Percentiles rank a stretch among this genome's conserved stretches.
These are phyloP conservation scores for Pleoardoris graminearum DNA, from an alignment of 2,329 filamentous ascomycete species.

Conservation along the genomic window DNA sequence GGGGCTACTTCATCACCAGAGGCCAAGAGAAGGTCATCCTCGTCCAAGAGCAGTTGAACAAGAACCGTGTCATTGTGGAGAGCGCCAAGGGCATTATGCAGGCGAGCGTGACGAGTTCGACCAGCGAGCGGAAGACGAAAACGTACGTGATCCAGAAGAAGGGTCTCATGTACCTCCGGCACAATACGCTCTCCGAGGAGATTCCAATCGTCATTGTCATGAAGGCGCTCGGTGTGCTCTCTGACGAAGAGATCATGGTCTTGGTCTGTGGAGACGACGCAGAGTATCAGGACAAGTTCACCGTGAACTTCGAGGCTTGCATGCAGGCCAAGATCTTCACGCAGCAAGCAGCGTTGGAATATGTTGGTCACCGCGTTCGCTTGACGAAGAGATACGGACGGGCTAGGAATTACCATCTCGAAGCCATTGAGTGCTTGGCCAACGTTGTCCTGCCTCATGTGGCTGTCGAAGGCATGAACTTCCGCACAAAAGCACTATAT, in stretches of 20 bases:
- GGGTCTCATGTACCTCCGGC: conserved; percentile 82
- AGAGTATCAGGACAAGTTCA: conserved; percentile 90
- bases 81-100: conserved; percentile 92
- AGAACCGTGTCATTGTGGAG: conserved; percentile 98
- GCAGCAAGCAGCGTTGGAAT: conserved; percentile 93
- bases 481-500: conserved; percentile 95
- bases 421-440: conserved; percentile 88
- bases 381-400: conserved; percentile 71
- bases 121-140: conserved; percentile 96
- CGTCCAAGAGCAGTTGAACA: conserved; percentile 97
- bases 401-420: conserved; percentile 76
- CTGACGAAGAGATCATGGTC: conserved; percentile 92
- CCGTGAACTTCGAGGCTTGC: conserved; percentile 92
- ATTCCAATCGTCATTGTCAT: conserved; percentile 94
- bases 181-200: conserved; percentile 91
- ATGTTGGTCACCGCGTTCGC: conserved; percentile 75
- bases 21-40: conserved; percentile 98
- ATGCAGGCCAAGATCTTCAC: conserved; percentile 81
- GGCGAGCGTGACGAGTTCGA: conserved; percentile 90
- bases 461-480: conserved; percentile 86
- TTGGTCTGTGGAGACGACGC: conserved; percentile 86
- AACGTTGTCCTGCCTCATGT: conserved; percentile 95
- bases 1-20: conserved; percentile 96
- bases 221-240: conserved; percentile 90
- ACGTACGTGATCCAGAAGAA: conserved; percentile 96